A percentile compares a stretch with the other conserved stretches of the same genome.
Conservation (phyloP, 2,329 filamentous ascomycete species). For the Aspergillus carbonarius region DNA sequence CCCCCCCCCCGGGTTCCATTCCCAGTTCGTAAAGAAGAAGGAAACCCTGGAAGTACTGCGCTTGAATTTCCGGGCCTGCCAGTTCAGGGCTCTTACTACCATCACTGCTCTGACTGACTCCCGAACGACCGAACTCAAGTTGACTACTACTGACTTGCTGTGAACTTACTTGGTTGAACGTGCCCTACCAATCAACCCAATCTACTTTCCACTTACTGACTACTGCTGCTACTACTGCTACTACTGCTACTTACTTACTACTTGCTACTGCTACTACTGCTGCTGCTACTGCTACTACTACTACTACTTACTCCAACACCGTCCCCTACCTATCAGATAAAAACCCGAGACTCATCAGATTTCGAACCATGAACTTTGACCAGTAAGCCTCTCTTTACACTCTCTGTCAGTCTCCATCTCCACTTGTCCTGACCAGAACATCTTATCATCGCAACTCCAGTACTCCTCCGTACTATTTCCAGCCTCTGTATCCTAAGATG, state of each 20-base stretch:
- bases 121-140: background rate
- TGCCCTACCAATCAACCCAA: background rate
- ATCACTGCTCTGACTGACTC: background rate
- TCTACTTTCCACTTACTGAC: background rate
- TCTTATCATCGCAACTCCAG: constrained; percentile 22
- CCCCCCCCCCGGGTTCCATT: background rate
- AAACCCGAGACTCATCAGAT: constrained; percentile 1
- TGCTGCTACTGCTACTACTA: background rate
- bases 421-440: constrained; percentile 19
- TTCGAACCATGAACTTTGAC: constrained; percentile 22
- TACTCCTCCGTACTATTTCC: constrained; percentile 23
- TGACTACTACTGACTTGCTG: no score
- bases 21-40: constrained; percentile 3
- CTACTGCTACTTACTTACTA: background rate
- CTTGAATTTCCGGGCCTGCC: no score
- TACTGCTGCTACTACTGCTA: background rate
- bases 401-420: constrained; percentile 14
- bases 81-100: background rate
- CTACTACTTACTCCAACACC: background rate
- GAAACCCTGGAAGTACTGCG: no score
- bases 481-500: constrained; percentile 21
- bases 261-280: background rate
- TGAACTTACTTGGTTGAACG: no score
- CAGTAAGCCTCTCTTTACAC: constrained; percentile 22
- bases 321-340: constrained; percentile 2